Evolutionary conservation across 805 yeast species (phyloP).

Genomic region (Saccharomycopsis oosterbeekiorum): DNA sequence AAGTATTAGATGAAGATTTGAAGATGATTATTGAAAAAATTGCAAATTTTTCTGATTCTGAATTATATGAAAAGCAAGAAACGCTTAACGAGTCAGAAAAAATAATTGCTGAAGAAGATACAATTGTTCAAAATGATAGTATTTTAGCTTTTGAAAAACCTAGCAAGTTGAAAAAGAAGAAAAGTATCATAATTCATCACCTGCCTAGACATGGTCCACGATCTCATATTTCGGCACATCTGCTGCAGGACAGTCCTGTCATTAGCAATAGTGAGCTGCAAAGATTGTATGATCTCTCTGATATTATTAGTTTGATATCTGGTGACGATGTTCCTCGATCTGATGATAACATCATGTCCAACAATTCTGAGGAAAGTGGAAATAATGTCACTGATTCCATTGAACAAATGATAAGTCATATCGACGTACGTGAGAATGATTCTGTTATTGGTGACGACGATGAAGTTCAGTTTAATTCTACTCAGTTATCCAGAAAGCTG

Average conservation of each 20-base stretch:
- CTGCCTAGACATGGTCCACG: background rate
- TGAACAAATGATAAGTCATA: background rate
- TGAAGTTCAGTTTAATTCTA: background rate
- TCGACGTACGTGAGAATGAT: background rate
- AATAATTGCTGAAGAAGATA: background rate
- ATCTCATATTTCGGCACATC: background rate
- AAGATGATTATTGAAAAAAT: conserved; percentile 15
- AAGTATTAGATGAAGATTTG: conserved; percentile 12
- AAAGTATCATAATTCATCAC: background rate
- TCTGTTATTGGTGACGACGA: background rate
- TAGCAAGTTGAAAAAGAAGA: background rate
- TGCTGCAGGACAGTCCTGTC: background rate
- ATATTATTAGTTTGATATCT: background rate
- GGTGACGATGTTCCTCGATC: background rate
- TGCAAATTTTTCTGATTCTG: conserved; percentile 8
- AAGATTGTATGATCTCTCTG: background rate
- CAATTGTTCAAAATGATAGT: background rate
- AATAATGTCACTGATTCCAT: background rate
- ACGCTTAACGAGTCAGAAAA: background rate
- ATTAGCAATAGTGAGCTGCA: background rate
- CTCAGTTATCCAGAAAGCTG: background rate
- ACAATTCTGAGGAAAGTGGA: background rate
- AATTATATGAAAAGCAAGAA: conserved; percentile 4
- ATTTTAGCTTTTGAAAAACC: background rate
- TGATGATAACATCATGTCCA: background rate